A percentile compares a stretch with the other conserved stretches of the same genome.
Conservation (phyloP, 2,329 filamentous ascomycete species). For the Chrysoporthe cubensis region DNA sequence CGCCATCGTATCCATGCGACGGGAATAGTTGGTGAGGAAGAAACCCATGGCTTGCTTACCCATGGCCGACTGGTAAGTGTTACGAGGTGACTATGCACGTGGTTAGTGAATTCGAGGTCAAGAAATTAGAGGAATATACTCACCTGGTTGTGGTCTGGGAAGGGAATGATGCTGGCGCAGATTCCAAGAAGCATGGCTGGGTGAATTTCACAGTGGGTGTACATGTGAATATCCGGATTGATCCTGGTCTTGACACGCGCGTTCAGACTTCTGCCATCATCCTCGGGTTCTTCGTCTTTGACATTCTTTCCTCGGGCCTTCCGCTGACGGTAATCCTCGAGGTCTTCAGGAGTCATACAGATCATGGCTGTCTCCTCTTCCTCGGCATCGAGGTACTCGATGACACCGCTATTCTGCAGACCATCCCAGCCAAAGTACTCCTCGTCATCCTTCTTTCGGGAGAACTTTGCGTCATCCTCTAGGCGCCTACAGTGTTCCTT, state of each 20-base stretch:
- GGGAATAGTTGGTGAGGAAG: constrained; percentile 94
- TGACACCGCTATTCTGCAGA: constrained; percentile 79
- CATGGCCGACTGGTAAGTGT: constrained; percentile 99
- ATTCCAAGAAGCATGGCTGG: constrained; percentile 99
- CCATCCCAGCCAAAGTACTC: constrained; percentile 86
- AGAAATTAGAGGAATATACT: constrained; percentile 31
- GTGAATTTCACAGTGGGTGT: constrained; percentile 98
- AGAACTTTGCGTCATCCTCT: constrained; percentile 66
- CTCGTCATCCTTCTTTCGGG: constrained; percentile 62
- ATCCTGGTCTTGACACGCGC: constrained; percentile 86
- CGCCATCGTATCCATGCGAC: constrained; percentile 99
- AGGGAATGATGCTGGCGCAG: constrained; percentile 98
- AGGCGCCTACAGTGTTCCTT: constrained; percentile 80
- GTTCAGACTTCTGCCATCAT: constrained; percentile 73
- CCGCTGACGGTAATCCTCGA: constrained; percentile 75
- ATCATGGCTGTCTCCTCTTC: constrained; percentile 99
- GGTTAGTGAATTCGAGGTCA: constrained; percentile 38
- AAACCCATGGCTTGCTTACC: constrained; percentile 99
- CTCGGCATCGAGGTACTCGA: constrained; percentile 96
- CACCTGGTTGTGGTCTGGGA: constrained; percentile 96
- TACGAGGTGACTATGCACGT: constrained; percentile 78
- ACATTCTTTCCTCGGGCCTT: constrained; percentile 71
- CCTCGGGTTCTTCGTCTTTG: constrained; percentile 63
- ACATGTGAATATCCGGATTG: constrained; percentile 86
- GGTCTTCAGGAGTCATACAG: constrained; percentile 95